These are phyloP conservation scores for Anastatica hierochuntica DNA, from an alignment of 345 rosid genomes.

Conservation along the genomic window DNA sequence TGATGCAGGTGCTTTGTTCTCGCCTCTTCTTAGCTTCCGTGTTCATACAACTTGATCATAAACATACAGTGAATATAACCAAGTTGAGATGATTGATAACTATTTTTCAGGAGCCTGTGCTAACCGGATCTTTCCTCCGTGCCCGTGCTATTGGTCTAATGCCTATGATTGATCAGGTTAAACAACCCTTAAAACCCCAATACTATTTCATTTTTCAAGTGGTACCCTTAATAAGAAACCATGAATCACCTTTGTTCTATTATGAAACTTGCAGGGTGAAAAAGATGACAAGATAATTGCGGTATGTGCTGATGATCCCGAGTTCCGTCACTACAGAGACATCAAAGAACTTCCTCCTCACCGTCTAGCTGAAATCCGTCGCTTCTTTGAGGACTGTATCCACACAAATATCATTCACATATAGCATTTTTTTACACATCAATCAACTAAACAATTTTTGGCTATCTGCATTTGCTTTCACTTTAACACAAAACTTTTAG, in stretches of 20 bases:
- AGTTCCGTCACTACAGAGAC: constrained; percentile 87
- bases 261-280: constrained; percentile 54
- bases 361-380: constrained; percentile 94
- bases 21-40: neutral
- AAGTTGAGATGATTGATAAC: constrained; percentile 8
- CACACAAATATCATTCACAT: constrained; percentile 13
- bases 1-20: constrained; percentile 75
- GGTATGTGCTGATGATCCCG: constrained; percentile 98
- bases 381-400: constrained; percentile 99
- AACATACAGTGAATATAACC: neutral
- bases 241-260: neutral
- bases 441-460: neutral
- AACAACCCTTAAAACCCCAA: neutral
- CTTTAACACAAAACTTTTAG: constrained; percentile 30
- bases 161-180: constrained; percentile 98
- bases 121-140: constrained; percentile 88
- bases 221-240: neutral
- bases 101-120: constrained; percentile 66
- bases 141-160: constrained; percentile 97
- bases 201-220: neutral
- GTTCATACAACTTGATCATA: neutral
- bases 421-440: neutral
- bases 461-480: neutral
- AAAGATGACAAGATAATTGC: constrained; percentile 98
- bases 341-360: constrained; percentile 97